Base-by-base conservation (phyloP, 352 stramenopile genomes). In the Globisporangium splendens region DNA sequence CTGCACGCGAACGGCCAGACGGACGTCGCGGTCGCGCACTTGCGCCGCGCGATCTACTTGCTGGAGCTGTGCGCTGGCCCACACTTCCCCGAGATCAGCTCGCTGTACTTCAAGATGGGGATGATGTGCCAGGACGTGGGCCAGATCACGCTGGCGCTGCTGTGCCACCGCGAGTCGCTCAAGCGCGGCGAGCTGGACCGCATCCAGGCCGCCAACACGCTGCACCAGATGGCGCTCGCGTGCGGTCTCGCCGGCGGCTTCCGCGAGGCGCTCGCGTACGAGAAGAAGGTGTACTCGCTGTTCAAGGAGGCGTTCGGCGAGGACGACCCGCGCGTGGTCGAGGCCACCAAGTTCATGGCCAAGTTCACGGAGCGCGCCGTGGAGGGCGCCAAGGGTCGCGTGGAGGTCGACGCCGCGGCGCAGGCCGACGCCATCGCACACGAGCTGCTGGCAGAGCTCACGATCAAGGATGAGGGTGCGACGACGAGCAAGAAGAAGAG, bases 41-140 rank as follows among this genome's bases (percentile, higher is more conserved):
- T 98, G 52, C 86, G 88, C 18, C 91, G 94, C 39, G 81, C 89
- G 8, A 88, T 98, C 62, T 98, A 98, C 62, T 65, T 98, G 46
- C 85, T 98, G 56, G 93, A 98, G 67, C 73, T 98, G 24, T 86
- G 96, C 65, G 88, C 75, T 22, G 95, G 96, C 3, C 84, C 84
- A 48, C 84, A 96, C 60, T 95, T 96, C 62, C 75, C 89, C 8
- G 92, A 98, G 67, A 85, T 98, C 55, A 90, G 83, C 46, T 85
- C 84, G 50, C 76, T 93, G 5, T 97, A 98, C 69, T 92, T 98
- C 70, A 97, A 97, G 68, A 86, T 98, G 71, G 95, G 94, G 49
- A 96, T 89, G 59, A 93, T 98, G 68, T 98, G 97, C 75, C 88
- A 96, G 50, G 88, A 97, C 58, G 77, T 93, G 20, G 86, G 81